phyloP scores from a whole-genome alignment of 768 basidiomycete genomes.

The Boletus rubescentipes region DNA sequence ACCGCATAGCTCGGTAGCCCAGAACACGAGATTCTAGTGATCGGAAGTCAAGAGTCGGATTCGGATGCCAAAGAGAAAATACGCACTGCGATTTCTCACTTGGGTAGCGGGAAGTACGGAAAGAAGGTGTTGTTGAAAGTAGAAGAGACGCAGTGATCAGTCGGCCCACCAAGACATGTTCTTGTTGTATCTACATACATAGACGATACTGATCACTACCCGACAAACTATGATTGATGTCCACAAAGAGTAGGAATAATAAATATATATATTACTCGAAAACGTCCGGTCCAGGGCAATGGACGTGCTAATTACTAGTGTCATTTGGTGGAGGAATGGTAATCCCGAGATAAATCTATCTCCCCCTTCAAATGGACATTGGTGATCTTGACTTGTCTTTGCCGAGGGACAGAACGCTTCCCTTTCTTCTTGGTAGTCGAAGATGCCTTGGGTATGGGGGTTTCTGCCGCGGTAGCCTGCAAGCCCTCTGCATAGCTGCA shows the following conservation, averaged over 20 bases:
- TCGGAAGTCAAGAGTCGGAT: conserved; percentile 43
- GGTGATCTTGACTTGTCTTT: conserved; percentile 80
- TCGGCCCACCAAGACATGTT: neutral
- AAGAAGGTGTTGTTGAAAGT: conserved; percentile 50
- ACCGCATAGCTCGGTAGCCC: conserved; percentile 59
- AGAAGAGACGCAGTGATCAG: conserved; percentile 25
- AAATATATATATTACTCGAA: neutral
- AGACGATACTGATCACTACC: neutral
- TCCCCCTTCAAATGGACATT: conserved; percentile 86
- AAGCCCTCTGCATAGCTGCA: conserved; percentile 59
- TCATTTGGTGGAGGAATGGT: conserved; percentile 35
- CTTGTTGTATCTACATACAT: neutral
- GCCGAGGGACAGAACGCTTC: conserved; percentile 68
- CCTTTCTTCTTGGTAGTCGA: conserved; percentile 76
- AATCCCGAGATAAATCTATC: conserved; percentile 83
- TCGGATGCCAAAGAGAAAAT: conserved; percentile 35
- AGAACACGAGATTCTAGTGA: conserved; percentile 63
- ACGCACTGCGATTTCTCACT: conserved; percentile 31
- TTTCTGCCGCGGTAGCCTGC: conserved; percentile 72
- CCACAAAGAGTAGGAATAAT: neutral
- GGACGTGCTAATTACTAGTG: neutral
- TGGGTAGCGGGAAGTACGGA: conserved; percentile 40
- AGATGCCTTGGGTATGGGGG: conserved; percentile 52
- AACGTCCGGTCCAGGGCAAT: neutral
- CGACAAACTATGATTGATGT: neutral